A percentile compares a stretch with the other conserved stretches of the same genome.
phyloP scores from a whole-genome alignment of 2,329 filamentous ascomycete genomes.

The Colletotrichum scovillei region DNA sequence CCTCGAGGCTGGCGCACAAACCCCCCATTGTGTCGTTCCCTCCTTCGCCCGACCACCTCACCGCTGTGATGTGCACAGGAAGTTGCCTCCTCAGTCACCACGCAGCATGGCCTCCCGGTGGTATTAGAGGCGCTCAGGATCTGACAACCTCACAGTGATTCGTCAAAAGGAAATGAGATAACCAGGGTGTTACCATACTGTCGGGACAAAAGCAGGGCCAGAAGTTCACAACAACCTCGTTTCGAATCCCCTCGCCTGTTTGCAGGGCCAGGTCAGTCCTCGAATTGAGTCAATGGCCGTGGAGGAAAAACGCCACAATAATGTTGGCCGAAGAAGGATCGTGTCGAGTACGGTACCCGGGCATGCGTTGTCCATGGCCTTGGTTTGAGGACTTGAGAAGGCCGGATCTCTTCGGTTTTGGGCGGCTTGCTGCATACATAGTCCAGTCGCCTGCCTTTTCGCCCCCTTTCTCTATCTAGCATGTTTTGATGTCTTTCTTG shows the following conservation, averaged over 20 bases:
- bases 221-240: neutral
- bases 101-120: neutral
- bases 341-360: neutral
- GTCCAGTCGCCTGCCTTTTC: neutral
- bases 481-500: neutral
- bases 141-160: neutral
- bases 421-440: neutral
- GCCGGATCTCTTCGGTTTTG: neutral
- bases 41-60: neutral
- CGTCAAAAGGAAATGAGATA: conserved; percentile 3
- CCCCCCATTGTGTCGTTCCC: neutral
- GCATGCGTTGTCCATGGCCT: neutral
- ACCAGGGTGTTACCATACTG: conserved; percentile 1
- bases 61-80: neutral
- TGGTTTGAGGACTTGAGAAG: neutral
- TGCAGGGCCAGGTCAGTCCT: neutral
- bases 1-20: neutral
- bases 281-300: neutral
- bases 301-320: neutral
- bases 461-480: neutral
- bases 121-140: neutral
- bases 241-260: neutral
- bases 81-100: neutral
- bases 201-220: neutral
- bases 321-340: neutral